phyloP scores from a whole-genome alignment of 768 basidiomycete species.

The Termitomyces sp. region DNA sequence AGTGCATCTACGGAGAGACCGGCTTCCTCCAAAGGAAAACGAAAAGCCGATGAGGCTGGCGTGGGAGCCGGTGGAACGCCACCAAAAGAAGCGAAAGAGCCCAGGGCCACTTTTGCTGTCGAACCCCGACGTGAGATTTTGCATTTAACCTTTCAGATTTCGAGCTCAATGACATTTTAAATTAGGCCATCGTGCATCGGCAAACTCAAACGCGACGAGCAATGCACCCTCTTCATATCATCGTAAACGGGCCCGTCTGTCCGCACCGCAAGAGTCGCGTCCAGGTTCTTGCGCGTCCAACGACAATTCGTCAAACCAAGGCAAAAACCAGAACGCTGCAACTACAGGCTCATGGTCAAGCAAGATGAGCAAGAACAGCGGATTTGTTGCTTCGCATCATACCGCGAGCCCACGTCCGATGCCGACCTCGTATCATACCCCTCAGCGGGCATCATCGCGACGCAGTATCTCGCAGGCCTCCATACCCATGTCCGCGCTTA shows the following conservation, averaged over 20 bases:
- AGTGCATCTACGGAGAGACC: conserved; percentile 26
- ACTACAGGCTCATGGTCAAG: conserved; percentile 44
- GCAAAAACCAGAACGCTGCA: conserved; percentile 28
- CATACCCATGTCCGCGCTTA: conserved; percentile 74
- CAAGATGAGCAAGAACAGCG: conserved; percentile 33
- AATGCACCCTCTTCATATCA: conserved; percentile 66
- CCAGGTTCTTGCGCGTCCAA: conserved; percentile 28
- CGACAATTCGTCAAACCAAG: conserved; percentile 19
- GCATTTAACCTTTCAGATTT: conserved; percentile 11
- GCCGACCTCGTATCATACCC: conserved; percentile 14
- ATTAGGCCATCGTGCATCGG: conserved; percentile 50
- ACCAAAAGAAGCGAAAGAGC: conserved; percentile 52
- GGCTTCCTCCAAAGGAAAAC: conserved; percentile 49
- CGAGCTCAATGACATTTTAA: conserved; percentile 15
- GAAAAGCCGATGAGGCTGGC: conserved; percentile 64
- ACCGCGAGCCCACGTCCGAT: conserved; percentile 16
- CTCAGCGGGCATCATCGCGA: conserved; percentile 33
- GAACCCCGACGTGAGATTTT: conserved; percentile 53
- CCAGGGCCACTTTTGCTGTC: conserved; percentile 56
- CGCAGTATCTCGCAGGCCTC: conserved; percentile 65
- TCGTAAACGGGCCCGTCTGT: conserved; percentile 65
- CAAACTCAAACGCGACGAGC: conserved; percentile 30
- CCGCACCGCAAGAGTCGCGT: conserved; percentile 34
- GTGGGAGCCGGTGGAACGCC: conserved; percentile 56
- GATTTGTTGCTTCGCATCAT: conserved; percentile 11